A percentile compares a stretch with the other conserved stretches of the same genome.
Evolutionary conservation across 2,329 filamentous ascomycete species (phyloP).

Genomic region (Cercospora zeae-maydis): DNA sequence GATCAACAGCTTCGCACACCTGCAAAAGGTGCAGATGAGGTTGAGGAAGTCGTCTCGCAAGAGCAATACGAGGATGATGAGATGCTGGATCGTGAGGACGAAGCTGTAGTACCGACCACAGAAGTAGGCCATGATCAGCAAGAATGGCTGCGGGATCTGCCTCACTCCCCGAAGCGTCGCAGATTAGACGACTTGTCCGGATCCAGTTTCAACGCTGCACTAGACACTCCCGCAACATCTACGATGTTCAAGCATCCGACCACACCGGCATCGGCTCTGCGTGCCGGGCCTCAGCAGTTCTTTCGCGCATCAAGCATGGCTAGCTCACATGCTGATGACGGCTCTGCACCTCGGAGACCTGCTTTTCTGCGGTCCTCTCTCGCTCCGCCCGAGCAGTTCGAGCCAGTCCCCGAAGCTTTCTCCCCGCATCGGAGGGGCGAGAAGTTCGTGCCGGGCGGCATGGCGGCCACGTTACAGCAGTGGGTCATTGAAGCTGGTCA

Average conservation of each 20-base stretch:
- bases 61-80: constrained; percentile 26
- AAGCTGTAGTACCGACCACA: constrained; percentile 19
- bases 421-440: constrained; percentile 51
- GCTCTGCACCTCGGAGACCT: constrained; percentile 31
- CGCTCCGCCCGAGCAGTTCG: constrained; percentile 31
- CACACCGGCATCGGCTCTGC: constrained; percentile 20
- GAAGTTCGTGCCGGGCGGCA: constrained; percentile 49
- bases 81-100: constrained; percentile 28
- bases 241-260: constrained; percentile 21
- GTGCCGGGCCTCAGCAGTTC: constrained; percentile 15
- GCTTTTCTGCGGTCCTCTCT: constrained; percentile 40
- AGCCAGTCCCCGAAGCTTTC: constrained; percentile 51
- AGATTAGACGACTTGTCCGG: constrained; percentile 21
- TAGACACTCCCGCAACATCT: constrained; percentile 16
- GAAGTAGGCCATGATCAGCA: constrained; percentile 7
- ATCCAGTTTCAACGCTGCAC: constrained; percentile 6
- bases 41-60: constrained; percentile 24
- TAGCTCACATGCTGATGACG: constrained; percentile 12
- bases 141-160: constrained; percentile 16
- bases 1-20: no score
- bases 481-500: constrained; percentile 50
- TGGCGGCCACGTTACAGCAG: constrained; percentile 48
- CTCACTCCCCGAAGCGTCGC: constrained; percentile 33
- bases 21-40: constrained; percentile 24
- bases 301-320: constrained; percentile 14